Conservation (phyloP, 139 green algal genomes). For the Chlamydomonas sp. region DNA sequence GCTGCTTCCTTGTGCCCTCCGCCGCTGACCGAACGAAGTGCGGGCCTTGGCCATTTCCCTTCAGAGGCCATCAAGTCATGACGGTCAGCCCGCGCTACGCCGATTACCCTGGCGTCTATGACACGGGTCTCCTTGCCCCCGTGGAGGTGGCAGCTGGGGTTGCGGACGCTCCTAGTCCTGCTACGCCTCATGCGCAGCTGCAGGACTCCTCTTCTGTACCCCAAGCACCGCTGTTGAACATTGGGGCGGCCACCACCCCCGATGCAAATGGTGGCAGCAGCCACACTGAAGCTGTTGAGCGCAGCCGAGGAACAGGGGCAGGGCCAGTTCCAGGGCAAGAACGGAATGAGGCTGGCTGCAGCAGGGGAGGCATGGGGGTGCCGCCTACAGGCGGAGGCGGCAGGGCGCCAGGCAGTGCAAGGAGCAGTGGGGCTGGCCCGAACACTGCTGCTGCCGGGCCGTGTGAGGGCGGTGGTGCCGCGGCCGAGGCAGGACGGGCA, state of each 20-base stretch:
- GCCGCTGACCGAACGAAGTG: too few species aligned
- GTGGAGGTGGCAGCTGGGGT: slow-evolving; percentile 51
- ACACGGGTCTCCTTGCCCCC: slow-evolving; percentile 67
- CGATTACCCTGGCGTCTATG: slow-evolving; percentile 59
- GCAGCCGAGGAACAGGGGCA: too few species aligned
- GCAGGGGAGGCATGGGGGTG: neutral
- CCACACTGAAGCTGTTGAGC: too few species aligned
- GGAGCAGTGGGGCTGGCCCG: neutral
- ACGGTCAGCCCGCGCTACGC: slow-evolving; percentile 83
- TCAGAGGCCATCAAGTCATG: slow-evolving; percentile 84
- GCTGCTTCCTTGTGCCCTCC: neutral
- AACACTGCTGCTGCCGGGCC: neutral
- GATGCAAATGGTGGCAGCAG: too few species aligned
- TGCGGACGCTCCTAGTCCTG: neutral
- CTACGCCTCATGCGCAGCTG: neutral
- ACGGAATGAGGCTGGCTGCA: neutral
- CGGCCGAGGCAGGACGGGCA: too few species aligned
- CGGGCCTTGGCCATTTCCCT: neutral
- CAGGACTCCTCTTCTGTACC: neutral
- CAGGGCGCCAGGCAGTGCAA: neutral
- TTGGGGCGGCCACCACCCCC: too few species aligned
- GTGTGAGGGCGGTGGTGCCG: neutral
- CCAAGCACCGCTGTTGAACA: too few species aligned
- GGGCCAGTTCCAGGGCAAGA: too few species aligned
- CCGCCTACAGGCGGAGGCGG: too few species aligned